phyloP scores from a whole-genome alignment of 306 rosid genomes.

The Pterocarpus santalinus region DNA sequence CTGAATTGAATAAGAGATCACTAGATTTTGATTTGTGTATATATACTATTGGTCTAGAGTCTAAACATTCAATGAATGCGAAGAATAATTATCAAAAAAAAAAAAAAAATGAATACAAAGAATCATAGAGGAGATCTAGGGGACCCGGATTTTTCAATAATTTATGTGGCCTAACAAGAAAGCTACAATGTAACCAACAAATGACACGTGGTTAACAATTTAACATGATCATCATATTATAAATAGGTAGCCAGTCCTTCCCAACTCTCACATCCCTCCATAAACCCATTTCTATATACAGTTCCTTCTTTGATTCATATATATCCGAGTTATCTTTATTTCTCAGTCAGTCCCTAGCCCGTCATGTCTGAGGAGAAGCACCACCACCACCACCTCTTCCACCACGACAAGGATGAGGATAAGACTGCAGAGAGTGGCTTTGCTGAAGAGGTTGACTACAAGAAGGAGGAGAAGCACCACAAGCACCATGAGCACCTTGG shows the following conservation, averaged over 20 bases:
- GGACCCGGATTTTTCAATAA: background rate
- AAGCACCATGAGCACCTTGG: constrained; percentile 71
- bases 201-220: background rate
- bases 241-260: constrained; percentile 35
- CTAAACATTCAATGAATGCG: background rate
- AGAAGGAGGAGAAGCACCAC: constrained; percentile 80
- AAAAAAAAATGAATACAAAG: no score
- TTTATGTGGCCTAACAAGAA: constrained; percentile 44
- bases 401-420: constrained; percentile 65
- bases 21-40: background rate
- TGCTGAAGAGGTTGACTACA: constrained; percentile 57
- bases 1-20: background rate
- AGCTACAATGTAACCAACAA: constrained; percentile 13
- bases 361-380: constrained; percentile 74
- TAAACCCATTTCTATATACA: constrained; percentile 8
- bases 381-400: constrained; percentile 59
- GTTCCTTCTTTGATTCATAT: background rate
- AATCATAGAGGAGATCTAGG: background rate
- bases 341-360: background rate
- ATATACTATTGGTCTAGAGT: background rate
- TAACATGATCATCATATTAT: constrained; percentile 34
- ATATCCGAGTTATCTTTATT: background rate
- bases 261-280: constrained; percentile 28
- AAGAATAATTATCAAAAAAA: background rate
- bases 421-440: constrained; percentile 14